These are phyloP conservation scores for Scutellaria barbata DNA, from an alignment of 257 asterid species.

Conservation along the genomic window DNA sequence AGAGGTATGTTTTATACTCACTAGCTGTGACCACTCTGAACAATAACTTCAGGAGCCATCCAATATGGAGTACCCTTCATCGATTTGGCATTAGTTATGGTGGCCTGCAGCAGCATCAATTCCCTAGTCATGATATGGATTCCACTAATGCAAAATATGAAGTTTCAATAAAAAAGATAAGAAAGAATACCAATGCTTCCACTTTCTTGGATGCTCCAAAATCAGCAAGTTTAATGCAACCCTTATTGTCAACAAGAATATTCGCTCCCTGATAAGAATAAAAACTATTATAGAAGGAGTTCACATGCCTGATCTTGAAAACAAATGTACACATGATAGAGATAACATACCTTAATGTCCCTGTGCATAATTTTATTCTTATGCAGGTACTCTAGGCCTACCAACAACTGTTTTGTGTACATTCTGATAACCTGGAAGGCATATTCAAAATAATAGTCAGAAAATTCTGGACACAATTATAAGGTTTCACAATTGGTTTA, in stretches of 20 bases:
- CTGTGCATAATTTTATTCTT: slow-evolving; percentile 95
- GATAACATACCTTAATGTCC: slow-evolving; percentile 81
- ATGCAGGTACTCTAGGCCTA: slow-evolving; percentile 96
- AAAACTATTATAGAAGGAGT: slow-evolving; percentile 25
- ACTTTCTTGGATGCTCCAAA: slow-evolving; percentile 99
- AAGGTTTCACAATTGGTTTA: slow-evolving; percentile 22
- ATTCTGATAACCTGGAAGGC: slow-evolving; percentile 84
- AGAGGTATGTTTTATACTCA: slow-evolving; percentile 51
- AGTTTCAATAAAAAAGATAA: not conserved
- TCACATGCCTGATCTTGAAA: slow-evolving; percentile 29
- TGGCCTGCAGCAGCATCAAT: slow-evolving; percentile 66
- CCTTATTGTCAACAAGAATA: slow-evolving; percentile 95
- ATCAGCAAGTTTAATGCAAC: slow-evolving; percentile 98
- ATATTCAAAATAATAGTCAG: slow-evolving; percentile 30
- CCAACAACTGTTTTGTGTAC: slow-evolving; percentile 90
- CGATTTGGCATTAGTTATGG: slow-evolving; percentile 96
- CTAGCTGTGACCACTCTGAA: slow-evolving; percentile 99
- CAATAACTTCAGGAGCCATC: slow-evolving; percentile 99
- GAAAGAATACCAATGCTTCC: slow-evolving; percentile 81
- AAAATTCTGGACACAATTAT: slow-evolving; percentile 21
- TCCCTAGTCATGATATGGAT: slow-evolving; percentile 30
- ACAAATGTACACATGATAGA: not conserved
- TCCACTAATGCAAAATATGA: slow-evolving; percentile 23
- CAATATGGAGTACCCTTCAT: slow-evolving; percentile 99
- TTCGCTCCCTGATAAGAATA: slow-evolving; percentile 79